Evolutionary conservation across 257 asterid genomes (phyloP).

Genomic region (Dorcoceras hygrometricum): DNA sequence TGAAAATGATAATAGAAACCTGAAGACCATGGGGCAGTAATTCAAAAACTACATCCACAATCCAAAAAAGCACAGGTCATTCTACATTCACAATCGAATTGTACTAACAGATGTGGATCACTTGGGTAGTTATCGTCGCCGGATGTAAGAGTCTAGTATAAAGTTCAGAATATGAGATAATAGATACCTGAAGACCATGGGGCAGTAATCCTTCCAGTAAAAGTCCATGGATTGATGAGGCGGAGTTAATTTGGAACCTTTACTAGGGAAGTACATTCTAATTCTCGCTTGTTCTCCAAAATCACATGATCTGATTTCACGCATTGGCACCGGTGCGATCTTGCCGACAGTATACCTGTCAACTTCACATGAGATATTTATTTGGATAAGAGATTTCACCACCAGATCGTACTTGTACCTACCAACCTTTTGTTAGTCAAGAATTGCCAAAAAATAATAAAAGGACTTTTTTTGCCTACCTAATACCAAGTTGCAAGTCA

Average conservation of each 20-base stretch:
- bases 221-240: slow-evolving; percentile 77
- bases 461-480: slow-evolving; percentile 43
- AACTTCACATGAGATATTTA: slow-evolving; percentile 45
- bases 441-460: background rate
- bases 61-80: no score
- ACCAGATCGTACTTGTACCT: background rate
- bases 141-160: background rate
- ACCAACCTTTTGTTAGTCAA: background rate
- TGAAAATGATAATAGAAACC: slow-evolving; percentile 55
- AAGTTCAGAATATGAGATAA: slow-evolving; percentile 17
- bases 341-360: slow-evolving; percentile 95
- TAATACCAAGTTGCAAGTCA: slow-evolving; percentile 91
- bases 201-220: slow-evolving; percentile 96
- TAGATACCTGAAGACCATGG: slow-evolving; percentile 95
- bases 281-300: slow-evolving; percentile 87
- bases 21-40: no score
- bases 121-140: background rate
- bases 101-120: background rate
- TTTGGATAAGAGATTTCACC: slow-evolving; percentile 32
- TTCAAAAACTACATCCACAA: slow-evolving; percentile 8
- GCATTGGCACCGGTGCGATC: slow-evolving; percentile 89
- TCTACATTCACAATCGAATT: background rate
- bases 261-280: slow-evolving; percentile 82
- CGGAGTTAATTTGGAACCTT: slow-evolving; percentile 90
- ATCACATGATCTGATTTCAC: slow-evolving; percentile 88